phyloP scores from a whole-genome alignment of 2,329 filamentous ascomycete genomes.

The Aspergillus texensis region DNA sequence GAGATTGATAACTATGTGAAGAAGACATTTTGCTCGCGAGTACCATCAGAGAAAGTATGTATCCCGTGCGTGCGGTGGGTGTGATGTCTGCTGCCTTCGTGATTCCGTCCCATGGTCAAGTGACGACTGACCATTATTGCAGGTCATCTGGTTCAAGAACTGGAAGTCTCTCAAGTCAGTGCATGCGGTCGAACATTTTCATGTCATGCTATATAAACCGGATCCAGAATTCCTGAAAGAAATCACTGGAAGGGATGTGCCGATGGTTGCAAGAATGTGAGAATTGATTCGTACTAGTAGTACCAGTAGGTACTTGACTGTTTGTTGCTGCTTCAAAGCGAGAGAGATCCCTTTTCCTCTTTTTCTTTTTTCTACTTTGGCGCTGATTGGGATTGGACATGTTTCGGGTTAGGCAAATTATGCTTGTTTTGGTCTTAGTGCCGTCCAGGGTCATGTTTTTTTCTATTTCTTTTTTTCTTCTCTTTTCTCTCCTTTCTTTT shows the following conservation, averaged over 20 bases:
- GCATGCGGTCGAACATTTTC: conserved; percentile 87
- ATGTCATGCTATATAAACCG: conserved; percentile 85
- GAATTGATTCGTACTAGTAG: not conserved
- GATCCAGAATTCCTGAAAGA: conserved; percentile 68
- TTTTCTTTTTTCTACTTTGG: not conserved
- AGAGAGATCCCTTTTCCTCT: not conserved
- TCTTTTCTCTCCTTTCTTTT: not conserved
- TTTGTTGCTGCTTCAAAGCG: not conserved
- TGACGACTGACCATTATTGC: conserved; percentile 23
- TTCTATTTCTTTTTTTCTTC: not conserved
- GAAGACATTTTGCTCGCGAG: conserved; percentile 61
- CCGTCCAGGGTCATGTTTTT: not conserved
- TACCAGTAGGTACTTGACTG: not conserved
- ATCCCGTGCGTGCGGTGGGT: conserved; percentile 1
- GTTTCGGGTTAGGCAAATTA: not conserved
- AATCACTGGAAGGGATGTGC: conserved; percentile 74
- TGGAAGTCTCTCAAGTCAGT: conserved; percentile 85
- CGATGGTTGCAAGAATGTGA: conserved; percentile 56
- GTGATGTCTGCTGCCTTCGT: not conserved
- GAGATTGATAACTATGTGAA: conserved; percentile 73
- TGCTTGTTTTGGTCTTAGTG: not conserved
- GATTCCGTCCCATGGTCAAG: not conserved
- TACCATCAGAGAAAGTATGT: conserved; percentile 47
- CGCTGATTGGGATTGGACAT: not conserved
- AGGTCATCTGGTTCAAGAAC: conserved; percentile 89